Evolutionary conservation across 1,139 yeast species (phyloP).

Genomic region (Suhomyces wounanorum): DNA sequence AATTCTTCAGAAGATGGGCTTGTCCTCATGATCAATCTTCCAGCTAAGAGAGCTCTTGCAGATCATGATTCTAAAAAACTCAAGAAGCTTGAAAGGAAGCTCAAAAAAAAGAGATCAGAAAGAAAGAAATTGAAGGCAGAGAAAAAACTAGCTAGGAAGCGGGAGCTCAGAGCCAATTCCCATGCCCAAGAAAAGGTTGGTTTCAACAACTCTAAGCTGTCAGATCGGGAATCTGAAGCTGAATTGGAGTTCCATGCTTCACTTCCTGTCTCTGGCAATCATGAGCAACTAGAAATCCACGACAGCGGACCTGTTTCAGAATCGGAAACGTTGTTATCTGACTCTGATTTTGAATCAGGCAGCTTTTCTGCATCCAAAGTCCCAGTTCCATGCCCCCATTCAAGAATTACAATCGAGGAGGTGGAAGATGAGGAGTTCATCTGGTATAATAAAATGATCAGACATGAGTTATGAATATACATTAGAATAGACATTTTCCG

Average conservation of each 20-base stretch:
- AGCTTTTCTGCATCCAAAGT: constrained; percentile 3
- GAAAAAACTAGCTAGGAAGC: background rate
- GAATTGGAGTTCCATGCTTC: background rate
- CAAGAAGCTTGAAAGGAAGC: constrained; percentile 8
- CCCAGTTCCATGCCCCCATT: background rate
- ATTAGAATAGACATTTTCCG: no score
- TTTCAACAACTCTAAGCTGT: background rate
- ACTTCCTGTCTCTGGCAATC: background rate
- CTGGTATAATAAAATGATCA: constrained; percentile 13
- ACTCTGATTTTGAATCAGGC: background rate
- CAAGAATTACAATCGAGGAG: constrained; percentile 16
- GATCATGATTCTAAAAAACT: constrained; percentile 4
- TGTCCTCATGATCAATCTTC: constrained; percentile 25
- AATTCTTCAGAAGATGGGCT: constrained; percentile 12
- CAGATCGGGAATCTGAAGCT: background rate
- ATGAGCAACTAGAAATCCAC: background rate
- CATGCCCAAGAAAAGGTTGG: background rate
- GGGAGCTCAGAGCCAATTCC: background rate
- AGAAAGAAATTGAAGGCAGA: constrained; percentile 3
- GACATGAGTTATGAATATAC: constrained; percentile 4
- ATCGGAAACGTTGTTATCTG: constrained; percentile 1
- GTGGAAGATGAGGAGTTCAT: constrained; percentile 22
- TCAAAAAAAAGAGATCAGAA: constrained; percentile 3
- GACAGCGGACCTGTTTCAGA: background rate
- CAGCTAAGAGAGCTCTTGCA: constrained; percentile 4